These are phyloP conservation scores for Aspergillaceae sp. DNA, from an alignment of 2,329 filamentous ascomycete genomes.

Conservation along the genomic window DNA sequence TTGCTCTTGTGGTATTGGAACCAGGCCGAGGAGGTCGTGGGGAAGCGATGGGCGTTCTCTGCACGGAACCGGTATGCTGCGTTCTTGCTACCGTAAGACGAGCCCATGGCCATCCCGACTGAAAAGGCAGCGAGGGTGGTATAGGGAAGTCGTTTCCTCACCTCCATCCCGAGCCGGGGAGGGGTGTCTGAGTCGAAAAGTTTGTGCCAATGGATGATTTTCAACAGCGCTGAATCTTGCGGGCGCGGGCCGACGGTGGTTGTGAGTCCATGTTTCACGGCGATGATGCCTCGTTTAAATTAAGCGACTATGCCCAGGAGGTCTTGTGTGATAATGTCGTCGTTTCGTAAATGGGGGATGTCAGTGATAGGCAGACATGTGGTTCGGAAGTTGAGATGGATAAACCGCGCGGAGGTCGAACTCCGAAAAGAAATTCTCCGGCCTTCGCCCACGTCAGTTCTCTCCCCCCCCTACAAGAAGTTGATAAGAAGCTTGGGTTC, in stretches of 20 bases:
- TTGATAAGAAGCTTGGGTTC: neutral
- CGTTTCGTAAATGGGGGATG: no score
- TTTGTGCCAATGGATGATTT: slow-evolving; percentile 28
- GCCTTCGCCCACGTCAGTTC: neutral
- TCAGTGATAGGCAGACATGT: neutral
- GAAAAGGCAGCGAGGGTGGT: slow-evolving; percentile 56
- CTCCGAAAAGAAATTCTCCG: neutral
- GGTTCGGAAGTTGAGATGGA: neutral
- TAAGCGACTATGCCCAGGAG: neutral
- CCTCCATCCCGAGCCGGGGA: slow-evolving; percentile 52
- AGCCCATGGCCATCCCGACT: slow-evolving; percentile 62
- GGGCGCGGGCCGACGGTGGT: slow-evolving; percentile 2
- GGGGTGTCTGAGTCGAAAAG: slow-evolving; percentile 30
- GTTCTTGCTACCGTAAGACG: slow-evolving; percentile 62
- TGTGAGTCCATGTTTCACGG: slow-evolving; percentile 10
- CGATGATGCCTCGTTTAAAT: no score
- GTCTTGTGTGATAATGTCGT: neutral
- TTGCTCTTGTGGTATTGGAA: slow-evolving; percentile 99
- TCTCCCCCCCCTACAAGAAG: neutral
- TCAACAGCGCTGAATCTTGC: slow-evolving; percentile 11
- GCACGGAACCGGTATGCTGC: slow-evolving; percentile 80
- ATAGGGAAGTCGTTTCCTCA: slow-evolving; percentile 57
- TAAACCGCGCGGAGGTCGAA: slow-evolving; percentile 1
- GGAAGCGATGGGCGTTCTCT: slow-evolving; percentile 91
- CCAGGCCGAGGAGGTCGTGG: slow-evolving; percentile 75